phyloP scores from a whole-genome alignment of 2,329 filamentous ascomycete species.

The Ceratocystis harringtonii region DNA sequence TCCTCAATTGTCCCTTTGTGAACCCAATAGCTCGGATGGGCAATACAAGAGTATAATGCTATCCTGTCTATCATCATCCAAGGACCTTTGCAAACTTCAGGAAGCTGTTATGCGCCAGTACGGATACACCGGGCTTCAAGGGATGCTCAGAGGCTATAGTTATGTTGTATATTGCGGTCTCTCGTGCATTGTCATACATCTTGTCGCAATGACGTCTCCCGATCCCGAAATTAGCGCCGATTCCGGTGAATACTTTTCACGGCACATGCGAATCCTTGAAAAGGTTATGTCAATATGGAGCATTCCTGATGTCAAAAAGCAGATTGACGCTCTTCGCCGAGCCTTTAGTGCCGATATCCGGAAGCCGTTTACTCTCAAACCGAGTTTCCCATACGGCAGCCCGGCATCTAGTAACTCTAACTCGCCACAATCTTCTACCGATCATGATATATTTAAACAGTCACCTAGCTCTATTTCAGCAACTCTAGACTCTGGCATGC shows the following conservation, averaged over 20 bases:
- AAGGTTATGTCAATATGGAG: conserved; percentile 70
- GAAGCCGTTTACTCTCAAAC: conserved; percentile 79
- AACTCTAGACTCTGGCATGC: conserved; percentile 9
- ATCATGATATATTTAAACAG: conserved; percentile 9
- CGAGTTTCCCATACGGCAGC: conserved; percentile 74
- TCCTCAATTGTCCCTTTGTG: conserved; percentile 67
- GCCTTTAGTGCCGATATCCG: conserved; percentile 78
- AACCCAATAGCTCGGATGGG: conserved; percentile 53
- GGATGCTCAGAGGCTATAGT: conserved; percentile 87
- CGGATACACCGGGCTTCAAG: conserved; percentile 66
- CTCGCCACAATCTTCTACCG: conserved; percentile 35
- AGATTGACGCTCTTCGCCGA: conserved; percentile 76
- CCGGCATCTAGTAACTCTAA: conserved; percentile 52
- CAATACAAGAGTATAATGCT: conserved; percentile 82
- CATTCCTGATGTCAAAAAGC: conserved; percentile 76
- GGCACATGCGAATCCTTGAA: conserved; percentile 89
- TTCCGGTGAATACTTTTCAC: conserved; percentile 74
- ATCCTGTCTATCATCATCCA: conserved; percentile 71
- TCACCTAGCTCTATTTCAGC: conserved; percentile 9
- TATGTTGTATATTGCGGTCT: conserved; percentile 89
- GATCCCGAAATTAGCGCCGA: conserved; percentile 77
- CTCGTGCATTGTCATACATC: conserved; percentile 80
- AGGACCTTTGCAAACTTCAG: conserved; percentile 70
- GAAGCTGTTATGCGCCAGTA: conserved; percentile 66
- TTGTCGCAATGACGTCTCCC: conserved; percentile 86